A percentile compares a stretch with the other conserved stretches of the same genome.
These are phyloP conservation scores for Suhomyces guaymorum DNA, from an alignment of 1,139 yeast species.

Conservation along the genomic window DNA sequence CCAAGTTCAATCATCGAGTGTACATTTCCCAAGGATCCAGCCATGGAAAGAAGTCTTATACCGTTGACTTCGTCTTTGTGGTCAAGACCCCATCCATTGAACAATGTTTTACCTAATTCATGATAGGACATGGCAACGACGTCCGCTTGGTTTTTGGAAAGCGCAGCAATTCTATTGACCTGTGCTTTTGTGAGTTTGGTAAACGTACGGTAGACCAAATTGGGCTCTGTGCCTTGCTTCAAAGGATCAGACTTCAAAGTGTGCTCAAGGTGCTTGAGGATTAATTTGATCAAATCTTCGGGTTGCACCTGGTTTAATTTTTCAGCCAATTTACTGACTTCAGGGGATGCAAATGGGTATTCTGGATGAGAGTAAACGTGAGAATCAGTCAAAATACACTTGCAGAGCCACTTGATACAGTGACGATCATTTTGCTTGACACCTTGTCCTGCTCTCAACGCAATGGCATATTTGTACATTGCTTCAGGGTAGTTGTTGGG, in stretches of 20 bases:
- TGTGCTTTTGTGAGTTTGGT: slow-evolving; percentile 28
- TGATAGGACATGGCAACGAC: slow-evolving; percentile 35
- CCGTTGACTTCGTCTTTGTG: slow-evolving; percentile 59
- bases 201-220: slow-evolving; percentile 27
- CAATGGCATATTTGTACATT: slow-evolving; percentile 69
- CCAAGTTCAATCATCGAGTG: slow-evolving; percentile 76
- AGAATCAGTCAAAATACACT: slow-evolving; percentile 29
- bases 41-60: slow-evolving; percentile 59
- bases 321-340: slow-evolving; percentile 17
- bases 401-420: slow-evolving; percentile 63
- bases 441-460: slow-evolving; percentile 72
- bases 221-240: slow-evolving; percentile 29
- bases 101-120: slow-evolving; percentile 63
- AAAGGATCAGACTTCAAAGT: slow-evolving; percentile 21
- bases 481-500: slow-evolving; percentile 63
- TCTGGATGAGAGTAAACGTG: slow-evolving; percentile 10
- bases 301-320: slow-evolving; percentile 31
- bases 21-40: slow-evolving; percentile 68
- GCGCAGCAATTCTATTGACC: slow-evolving; percentile 28
- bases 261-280: slow-evolving; percentile 26
- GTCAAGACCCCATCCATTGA: slow-evolving; percentile 61
- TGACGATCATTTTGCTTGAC: slow-evolving; percentile 57
- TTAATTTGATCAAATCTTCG: slow-evolving; percentile 33
- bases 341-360: slow-evolving; percentile 8
- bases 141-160: slow-evolving; percentile 32